Conservation (phyloP, 768 basidiomycete species). For the Tricholoma hemisulphureum region DNA sequence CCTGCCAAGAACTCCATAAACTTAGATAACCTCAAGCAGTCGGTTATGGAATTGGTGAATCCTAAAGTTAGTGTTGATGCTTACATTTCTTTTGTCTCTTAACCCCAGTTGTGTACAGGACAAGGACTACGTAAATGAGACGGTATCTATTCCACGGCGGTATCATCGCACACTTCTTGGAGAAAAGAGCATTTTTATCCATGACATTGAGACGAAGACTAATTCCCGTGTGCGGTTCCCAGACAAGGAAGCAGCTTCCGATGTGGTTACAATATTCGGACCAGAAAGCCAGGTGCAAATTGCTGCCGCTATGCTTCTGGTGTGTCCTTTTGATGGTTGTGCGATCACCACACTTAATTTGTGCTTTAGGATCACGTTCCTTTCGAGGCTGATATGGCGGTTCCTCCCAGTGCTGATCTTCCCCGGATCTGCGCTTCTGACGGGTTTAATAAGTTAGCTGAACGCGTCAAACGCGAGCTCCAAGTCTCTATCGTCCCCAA, state of each 20-base stretch:
- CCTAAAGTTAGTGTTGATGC: slow-evolving; percentile 66
- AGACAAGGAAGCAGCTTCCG: slow-evolving; percentile 91
- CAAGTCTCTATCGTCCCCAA: slow-evolving; percentile 89
- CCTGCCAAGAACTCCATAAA: slow-evolving; percentile 97
- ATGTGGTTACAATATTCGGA: slow-evolving; percentile 93
- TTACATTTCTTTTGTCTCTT: neutral
- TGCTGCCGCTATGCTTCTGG: slow-evolving; percentile 92
- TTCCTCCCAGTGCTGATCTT: slow-evolving; percentile 82
- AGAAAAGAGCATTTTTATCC: slow-evolving; percentile 96
- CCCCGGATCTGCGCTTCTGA: slow-evolving; percentile 68
- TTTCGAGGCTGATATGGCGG: slow-evolving; percentile 91
- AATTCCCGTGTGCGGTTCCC: slow-evolving; percentile 92
- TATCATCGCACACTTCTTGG: slow-evolving; percentile 95
- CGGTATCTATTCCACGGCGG: slow-evolving; percentile 87
- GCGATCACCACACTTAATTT: slow-evolving; percentile 6
- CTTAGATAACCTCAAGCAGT: slow-evolving; percentile 90
- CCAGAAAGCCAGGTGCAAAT: slow-evolving; percentile 97
- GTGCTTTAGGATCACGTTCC: slow-evolving; percentile 83
- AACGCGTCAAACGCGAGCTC: slow-evolving; percentile 89
- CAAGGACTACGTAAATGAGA: slow-evolving; percentile 94
- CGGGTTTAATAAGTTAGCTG: slow-evolving; percentile 85
- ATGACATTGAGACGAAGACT: slow-evolving; percentile 95
- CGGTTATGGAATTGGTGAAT: slow-evolving; percentile 96
- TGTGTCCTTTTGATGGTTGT: slow-evolving; percentile 33
- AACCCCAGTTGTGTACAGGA: slow-evolving; percentile 52